Conservation (phyloP, 805 yeast species). For the Lipomyces oligophaga region DNA sequence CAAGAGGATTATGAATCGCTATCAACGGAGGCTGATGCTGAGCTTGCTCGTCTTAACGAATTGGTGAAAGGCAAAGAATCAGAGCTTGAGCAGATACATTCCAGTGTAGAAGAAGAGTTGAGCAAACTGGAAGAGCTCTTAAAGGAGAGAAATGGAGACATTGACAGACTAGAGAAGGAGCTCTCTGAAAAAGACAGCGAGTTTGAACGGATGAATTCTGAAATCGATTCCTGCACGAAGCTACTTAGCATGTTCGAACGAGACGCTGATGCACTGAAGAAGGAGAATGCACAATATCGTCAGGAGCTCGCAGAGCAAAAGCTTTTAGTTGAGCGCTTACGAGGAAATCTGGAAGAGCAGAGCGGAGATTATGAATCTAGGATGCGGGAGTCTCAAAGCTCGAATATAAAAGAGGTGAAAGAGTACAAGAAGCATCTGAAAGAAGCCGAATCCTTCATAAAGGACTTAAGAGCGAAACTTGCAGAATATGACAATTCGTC, state of each 20-base stretch:
- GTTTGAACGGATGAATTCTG: constrained; percentile 10
- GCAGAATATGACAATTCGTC: background rate
- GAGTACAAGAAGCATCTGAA: constrained; percentile 4
- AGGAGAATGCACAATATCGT: constrained; percentile 4
- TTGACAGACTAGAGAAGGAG: background rate
- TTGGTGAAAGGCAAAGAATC: constrained; percentile 8
- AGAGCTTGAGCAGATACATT: background rate
- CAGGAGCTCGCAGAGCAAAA: constrained; percentile 9
- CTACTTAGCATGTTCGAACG: constrained; percentile 17
- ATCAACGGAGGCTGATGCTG: constrained; percentile 23
- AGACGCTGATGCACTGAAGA: constrained; percentile 14
- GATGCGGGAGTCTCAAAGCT: constrained; percentile 1
- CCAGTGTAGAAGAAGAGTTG: constrained; percentile 4
- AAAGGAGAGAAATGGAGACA: constrained; percentile 42
- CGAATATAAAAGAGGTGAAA: constrained; percentile 1
- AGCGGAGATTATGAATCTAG: constrained; percentile 1
- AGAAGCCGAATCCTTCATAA: constrained; percentile 3
- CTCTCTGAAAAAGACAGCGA: constrained; percentile 7
- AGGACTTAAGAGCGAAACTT: constrained; percentile 5
- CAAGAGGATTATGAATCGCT: constrained; percentile 27
- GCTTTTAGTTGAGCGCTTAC: constrained; percentile 1
- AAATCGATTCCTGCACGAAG: constrained; percentile 12
- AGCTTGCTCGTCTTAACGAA: constrained; percentile 20
- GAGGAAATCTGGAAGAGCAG: constrained; percentile 1
- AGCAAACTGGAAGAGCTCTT: constrained; percentile 6